Percentiles rank a stretch among this genome's conserved stretches.
These are phyloP conservation scores for Cordyceps cicadae DNA, from an alignment of 2,329 filamentous ascomycete species.

Conservation along the genomic window DNA sequence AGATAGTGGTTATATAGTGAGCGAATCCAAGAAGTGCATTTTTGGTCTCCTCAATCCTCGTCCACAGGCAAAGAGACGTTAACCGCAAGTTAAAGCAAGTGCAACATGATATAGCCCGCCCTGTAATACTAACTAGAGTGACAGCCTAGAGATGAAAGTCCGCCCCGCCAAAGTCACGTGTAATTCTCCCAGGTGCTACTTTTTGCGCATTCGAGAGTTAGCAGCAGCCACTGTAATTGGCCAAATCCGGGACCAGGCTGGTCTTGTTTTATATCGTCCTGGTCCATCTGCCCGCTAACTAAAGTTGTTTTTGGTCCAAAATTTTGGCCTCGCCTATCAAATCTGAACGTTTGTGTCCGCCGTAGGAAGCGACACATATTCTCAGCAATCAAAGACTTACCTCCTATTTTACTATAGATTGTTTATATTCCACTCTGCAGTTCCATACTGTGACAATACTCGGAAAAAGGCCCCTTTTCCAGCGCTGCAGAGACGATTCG, in stretches of 20 bases:
- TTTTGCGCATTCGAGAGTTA: slow-evolving; percentile 9
- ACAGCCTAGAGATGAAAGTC: slow-evolving; percentile 1
- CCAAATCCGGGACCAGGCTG: not conserved
- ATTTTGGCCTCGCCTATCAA: not conserved
- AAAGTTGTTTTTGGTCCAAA: slow-evolving; percentile 5
- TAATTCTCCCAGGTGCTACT: not conserved
- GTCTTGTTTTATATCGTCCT: not conserved
- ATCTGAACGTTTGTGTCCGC: not conserved
- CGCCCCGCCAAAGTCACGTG: slow-evolving; percentile 7
- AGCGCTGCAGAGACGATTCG: not conserved
- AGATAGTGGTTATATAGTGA: no score
- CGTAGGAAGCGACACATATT: not conserved
- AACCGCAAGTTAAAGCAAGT: no score
- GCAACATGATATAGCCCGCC: no score
- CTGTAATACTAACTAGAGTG: not conserved
- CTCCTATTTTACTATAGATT: not conserved
- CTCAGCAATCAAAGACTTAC: not conserved
- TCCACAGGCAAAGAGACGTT: no score
- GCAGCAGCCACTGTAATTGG: slow-evolving; percentile 1
- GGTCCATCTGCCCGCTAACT: slow-evolving; percentile 1
- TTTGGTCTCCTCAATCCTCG: no score
- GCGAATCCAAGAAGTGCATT: no score
- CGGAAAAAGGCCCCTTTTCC: not conserved
- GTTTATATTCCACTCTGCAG: not conserved
- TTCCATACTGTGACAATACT: not conserved